Evolutionary conservation across 1,284 basidiomycete species (phyloP).

Genomic region (Sparassis latifolia): DNA sequence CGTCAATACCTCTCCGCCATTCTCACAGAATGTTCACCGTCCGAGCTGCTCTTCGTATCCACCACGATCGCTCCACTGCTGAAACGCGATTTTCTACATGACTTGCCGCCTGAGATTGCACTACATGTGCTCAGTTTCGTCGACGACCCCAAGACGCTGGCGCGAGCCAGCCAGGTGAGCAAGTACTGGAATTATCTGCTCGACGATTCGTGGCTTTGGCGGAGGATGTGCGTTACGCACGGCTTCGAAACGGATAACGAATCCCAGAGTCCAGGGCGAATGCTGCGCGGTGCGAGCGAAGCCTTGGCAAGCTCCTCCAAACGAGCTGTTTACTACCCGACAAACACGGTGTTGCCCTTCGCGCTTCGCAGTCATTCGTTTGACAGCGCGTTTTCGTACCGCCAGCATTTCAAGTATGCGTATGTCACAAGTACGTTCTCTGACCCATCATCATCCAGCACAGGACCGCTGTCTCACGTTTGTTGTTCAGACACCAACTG

Average conservation of each 20-base stretch:
- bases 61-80: conserved; percentile 73
- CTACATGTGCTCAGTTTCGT: conserved; percentile 80
- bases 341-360: conserved; percentile 1
- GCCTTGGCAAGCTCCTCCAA: not conserved
- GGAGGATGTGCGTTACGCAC: conserved; percentile 63
- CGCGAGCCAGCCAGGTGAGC: conserved; percentile 70
- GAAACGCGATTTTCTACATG: conserved; percentile 80
- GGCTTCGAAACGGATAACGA: conserved; percentile 35
- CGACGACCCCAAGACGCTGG: conserved; percentile 75
- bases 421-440: conserved; percentile 60
- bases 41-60: conserved; percentile 79
- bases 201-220: conserved; percentile 85
- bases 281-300: not conserved
- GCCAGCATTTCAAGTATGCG: conserved; percentile 70
- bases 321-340: not conserved
- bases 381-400: conserved; percentile 44
- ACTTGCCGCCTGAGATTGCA: conserved; percentile 81
- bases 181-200: conserved; percentile 73
- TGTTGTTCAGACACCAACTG: conserved; percentile 66
- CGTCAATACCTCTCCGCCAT: conserved; percentile 59
- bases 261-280: conserved; percentile 6
- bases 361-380: conserved; percentile 6
- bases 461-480: not conserved
- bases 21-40: conserved; percentile 58
- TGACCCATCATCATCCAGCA: not conserved